These are phyloP conservation scores for Actinomortierella ambigua DNA, from an alignment of 371 early-diverging fungal genomes.

Conservation along the genomic window DNA sequence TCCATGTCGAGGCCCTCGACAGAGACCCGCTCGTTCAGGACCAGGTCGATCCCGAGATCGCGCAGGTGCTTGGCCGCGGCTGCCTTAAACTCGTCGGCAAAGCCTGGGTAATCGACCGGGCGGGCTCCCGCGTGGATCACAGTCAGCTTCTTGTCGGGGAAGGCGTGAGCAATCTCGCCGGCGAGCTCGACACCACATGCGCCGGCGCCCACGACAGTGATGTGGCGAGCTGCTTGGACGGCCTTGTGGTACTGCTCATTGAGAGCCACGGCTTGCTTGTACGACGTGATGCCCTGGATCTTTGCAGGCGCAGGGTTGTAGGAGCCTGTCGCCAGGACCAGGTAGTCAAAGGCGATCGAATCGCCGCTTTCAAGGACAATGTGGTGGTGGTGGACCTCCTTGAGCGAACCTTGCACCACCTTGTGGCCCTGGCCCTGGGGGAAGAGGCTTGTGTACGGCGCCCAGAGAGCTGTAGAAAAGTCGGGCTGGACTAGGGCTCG, in stretches of 20 bases:
- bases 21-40: conserved; percentile 62
- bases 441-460: conserved; percentile 60
- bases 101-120: conserved; percentile 51
- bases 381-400: conserved; percentile 48
- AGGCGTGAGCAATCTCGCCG: conserved; percentile 57
- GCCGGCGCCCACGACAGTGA: conserved; percentile 70
- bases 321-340: conserved; percentile 74
- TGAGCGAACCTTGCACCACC: conserved; percentile 51
- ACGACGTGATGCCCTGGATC: conserved; percentile 27
- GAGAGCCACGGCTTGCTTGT: conserved; percentile 37
- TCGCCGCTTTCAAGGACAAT: conserved; percentile 51
- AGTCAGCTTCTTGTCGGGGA: conserved; percentile 58
- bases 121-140: conserved; percentile 51
- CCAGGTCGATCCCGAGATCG: conserved; percentile 64
- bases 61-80: conserved; percentile 54
- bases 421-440: conserved; percentile 41
- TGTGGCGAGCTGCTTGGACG: conserved; percentile 55
- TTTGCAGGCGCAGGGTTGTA: conserved; percentile 50
- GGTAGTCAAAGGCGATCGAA: conserved; percentile 69
- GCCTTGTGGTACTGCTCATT: conserved; percentile 47
- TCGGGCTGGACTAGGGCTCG: conserved; percentile 55
- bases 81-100: conserved; percentile 50
- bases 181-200: conserved; percentile 72
- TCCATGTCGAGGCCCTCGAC: conserved; percentile 29
- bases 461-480: conserved; percentile 53